phyloP scores from a whole-genome alignment of 2,329 filamentous ascomycete species.

The Zymoseptoria pseudotritici region DNA sequence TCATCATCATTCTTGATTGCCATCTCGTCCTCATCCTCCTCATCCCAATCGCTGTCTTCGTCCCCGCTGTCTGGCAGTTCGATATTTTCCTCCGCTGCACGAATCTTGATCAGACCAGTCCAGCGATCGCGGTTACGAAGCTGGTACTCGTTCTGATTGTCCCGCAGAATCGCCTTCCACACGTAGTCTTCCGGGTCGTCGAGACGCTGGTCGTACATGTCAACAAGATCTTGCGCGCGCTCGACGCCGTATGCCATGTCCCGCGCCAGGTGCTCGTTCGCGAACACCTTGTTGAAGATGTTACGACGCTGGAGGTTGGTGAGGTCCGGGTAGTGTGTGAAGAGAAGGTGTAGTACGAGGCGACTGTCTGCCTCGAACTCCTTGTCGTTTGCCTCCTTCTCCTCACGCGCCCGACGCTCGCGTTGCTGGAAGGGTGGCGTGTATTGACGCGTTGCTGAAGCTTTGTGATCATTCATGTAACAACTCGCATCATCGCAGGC shows the following conservation, averaged over 20 bases:
- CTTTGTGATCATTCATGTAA: not conserved
- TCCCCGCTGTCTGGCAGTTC: not conserved
- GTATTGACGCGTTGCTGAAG: not conserved
- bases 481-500: not conserved
- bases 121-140: not conserved
- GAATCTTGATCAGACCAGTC: not conserved
- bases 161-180: not conserved
- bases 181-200: not conserved
- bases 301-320: not conserved
- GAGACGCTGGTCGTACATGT: not conserved
- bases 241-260: not conserved
- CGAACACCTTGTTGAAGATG: not conserved
- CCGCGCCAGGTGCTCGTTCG: not conserved
- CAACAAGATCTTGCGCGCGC: not conserved
- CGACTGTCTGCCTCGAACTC: not conserved
- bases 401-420: not conserved
- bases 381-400: not conserved
- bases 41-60: not conserved
- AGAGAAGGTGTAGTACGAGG: not conserved
- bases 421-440: not conserved
- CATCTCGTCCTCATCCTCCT: not conserved
- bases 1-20: not conserved
- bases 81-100: not conserved
- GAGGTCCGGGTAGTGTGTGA: not conserved
- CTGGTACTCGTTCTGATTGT: not conserved